Base-by-base conservation (phyloP, 2,329 filamentous ascomycete species). In the Zopfia rhizophila region DNA sequence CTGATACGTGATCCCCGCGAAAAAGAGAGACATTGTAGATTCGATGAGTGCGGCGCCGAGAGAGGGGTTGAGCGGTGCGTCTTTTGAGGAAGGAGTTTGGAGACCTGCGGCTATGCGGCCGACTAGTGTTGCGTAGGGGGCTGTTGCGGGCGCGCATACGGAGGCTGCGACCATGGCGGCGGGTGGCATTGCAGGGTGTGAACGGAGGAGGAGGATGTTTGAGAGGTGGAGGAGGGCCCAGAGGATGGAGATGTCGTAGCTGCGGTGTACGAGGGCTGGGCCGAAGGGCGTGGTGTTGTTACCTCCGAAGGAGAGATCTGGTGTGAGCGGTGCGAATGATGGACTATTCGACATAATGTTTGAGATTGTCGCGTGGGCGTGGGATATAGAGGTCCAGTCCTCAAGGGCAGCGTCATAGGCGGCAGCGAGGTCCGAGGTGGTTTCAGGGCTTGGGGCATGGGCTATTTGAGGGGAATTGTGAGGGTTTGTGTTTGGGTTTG, bases 151-250 rank as follows among this genome's bases (percentile, higher is more conserved):
- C 1, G 91, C 90, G 7, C 89, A 85, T 53, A 95, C 80, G 6
- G 87, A 88, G 0, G 91, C 91, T 3, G 94, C 91, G 60, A 91
- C 83, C 84, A 96, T 91, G 24, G 91, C 89, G 7, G 92, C 86
- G 0, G 93, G 91, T 1, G 92, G 93, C 91, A 97, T 97, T 17
- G 83, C 83, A 0, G 94, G 94, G 58, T 97, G 92, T 1, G 86
- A 81, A 23, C 94, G 83, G 48, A 93, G 79, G n/a, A 94, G 81
- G 41, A 92, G 81, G 45, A 97, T 93, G 33, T 91, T 80, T 0
- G 87, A 87, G 78, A 93, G 90, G 70, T 96, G 89, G 68, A 90
- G 92, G 55, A 92, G 88, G 65, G 89, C 85, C 90, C 91, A 96
- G 16, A 97, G 80, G 23, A 90, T 88, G 3, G 89, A 90, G 53